Conservation (phyloP, 1,139 yeast genomes). For the Debaryomyces subglobosus region DNA sequence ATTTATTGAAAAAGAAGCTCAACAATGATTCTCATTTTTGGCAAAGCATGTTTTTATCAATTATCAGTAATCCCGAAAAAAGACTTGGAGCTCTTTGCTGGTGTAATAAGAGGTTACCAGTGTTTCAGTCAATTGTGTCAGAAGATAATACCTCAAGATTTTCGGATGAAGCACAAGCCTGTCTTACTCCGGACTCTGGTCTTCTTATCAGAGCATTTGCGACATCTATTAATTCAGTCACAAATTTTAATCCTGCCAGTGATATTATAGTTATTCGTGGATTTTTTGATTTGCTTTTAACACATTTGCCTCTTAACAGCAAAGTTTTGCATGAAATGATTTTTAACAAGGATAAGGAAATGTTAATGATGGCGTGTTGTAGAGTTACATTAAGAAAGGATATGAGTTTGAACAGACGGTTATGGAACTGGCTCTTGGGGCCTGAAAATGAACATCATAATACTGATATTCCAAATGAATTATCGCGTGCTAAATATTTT, state of each 20-base stretch:
- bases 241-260: slow-evolving; percentile 34
- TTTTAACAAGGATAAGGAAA: slow-evolving; percentile 54
- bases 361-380: slow-evolving; percentile 65
- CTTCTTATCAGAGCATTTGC: slow-evolving; percentile 74
- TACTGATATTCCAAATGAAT: slow-evolving; percentile 11
- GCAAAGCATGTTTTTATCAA: slow-evolving; percentile 76
- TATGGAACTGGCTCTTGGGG: slow-evolving; percentile 92
- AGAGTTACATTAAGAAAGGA: slow-evolving; percentile 76
- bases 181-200: slow-evolving; percentile 78
- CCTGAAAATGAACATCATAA: slow-evolving; percentile 46
- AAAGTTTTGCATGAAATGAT: slow-evolving; percentile 54
- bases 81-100: slow-evolving; percentile 83
- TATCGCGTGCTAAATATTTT: slow-evolving; percentile 58
- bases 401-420: slow-evolving; percentile 89
- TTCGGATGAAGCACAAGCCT: slow-evolving; percentile 59
- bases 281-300: slow-evolving; percentile 75
- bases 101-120: slow-evolving; percentile 70
- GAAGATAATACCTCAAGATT: slow-evolving; percentile 20
- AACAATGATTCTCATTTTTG: slow-evolving; percentile 79
- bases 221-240: slow-evolving; percentile 61
- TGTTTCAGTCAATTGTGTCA: slow-evolving; percentile 31
- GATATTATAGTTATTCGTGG: slow-evolving; percentile 84
- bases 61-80: slow-evolving; percentile 77
- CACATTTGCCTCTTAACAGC: slow-evolving; percentile 67
- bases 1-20: slow-evolving; percentile 57